Base-by-base conservation (phyloP, 73 alveolate species). In the Tetrahymena borealis region DNA sequence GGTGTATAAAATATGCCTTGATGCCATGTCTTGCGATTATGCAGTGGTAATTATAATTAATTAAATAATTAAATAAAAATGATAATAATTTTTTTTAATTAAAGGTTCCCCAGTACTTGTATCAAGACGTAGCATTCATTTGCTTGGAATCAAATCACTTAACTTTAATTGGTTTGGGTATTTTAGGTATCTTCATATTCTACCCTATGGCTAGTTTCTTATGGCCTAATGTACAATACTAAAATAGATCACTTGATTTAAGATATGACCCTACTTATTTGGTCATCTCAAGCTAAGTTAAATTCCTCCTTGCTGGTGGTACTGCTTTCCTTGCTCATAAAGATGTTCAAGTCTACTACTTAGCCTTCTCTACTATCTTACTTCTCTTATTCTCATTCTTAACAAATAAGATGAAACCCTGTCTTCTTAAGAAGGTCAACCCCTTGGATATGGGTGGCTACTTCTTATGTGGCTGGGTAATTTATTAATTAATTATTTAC, bases 131-230 rank as follows among this genome's bases (percentile, higher is more conserved):
- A 60, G 85, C n/a, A 13, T 60, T 60, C 10, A 6, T 60, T 60
- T 60, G 85, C 13, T 60, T 60, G 32, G 85, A 60, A 60, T 60
- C n/a, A 60, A 60, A 60, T 0, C 37, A 60, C 9, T 24, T 60
- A 0, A 60, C 85, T 0, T 9, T 60, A 35, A 60, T 60, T 18
- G 91, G 39, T n/a, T 32, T 94, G 7, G 94, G 94, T 4, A 33
- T 93, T 24, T 33, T 93, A 11, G 91, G 93, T 0, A 33, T 92
- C 11, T 32, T 92, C 20, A 33, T 94, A 15, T 94, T 92, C 92
- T 94, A 94, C 91, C 97, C 97, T 33, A 91, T 94, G 39, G 96
- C 96, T 15, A 94, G 94, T 35, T 79, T 94, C 39, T 36, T 94
- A 91, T 94, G 78, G 90, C 94, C 97, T 4, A 94, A 94, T 37